Percentiles rank a stretch among this genome's conserved stretches.
These are phyloP conservation scores for Cercophora samala DNA, from an alignment of 495 filamentous ascomycete species.

Conservation along the genomic window DNA sequence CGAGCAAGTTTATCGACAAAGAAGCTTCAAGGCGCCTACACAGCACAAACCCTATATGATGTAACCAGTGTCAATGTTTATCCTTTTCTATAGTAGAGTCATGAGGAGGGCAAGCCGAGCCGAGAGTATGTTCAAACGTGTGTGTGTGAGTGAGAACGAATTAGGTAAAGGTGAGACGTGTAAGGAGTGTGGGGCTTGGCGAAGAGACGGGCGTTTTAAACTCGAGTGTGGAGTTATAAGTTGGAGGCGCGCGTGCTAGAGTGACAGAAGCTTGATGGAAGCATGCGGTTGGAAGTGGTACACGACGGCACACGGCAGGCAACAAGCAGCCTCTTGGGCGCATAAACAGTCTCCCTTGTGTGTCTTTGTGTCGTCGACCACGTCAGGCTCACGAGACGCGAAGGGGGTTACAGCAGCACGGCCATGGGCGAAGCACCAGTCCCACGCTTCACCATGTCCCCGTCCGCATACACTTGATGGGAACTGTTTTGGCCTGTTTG, in stretches of 20 bases:
- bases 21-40: neutral
- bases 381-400: constrained; percentile 27
- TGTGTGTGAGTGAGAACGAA: neutral
- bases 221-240: neutral
- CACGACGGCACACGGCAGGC: constrained; percentile 1
- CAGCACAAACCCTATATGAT: neutral
- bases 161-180: constrained; percentile 2
- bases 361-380: constrained; percentile 5
- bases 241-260: neutral
- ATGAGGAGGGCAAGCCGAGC: neutral
- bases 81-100: neutral
- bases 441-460: constrained; percentile 17
- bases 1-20: neutral
- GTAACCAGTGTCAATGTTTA: neutral
- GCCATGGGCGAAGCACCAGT: constrained; percentile 16
- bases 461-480: constrained; percentile 5
- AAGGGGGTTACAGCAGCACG: constrained; percentile 24
- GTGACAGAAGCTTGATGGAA: constrained; percentile 14
- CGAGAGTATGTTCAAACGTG: neutral
- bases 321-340: neutral
- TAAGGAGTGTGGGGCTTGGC: neutral
- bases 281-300: neutral
- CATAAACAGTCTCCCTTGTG: constrained; percentile 4
- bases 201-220: neutral
- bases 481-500: neutral